Percentiles rank a stretch among this genome's conserved stretches.
These are phyloP conservation scores for Neonectria ditissima DNA, from an alignment of 2,329 filamentous ascomycete genomes.

Conservation along the genomic window DNA sequence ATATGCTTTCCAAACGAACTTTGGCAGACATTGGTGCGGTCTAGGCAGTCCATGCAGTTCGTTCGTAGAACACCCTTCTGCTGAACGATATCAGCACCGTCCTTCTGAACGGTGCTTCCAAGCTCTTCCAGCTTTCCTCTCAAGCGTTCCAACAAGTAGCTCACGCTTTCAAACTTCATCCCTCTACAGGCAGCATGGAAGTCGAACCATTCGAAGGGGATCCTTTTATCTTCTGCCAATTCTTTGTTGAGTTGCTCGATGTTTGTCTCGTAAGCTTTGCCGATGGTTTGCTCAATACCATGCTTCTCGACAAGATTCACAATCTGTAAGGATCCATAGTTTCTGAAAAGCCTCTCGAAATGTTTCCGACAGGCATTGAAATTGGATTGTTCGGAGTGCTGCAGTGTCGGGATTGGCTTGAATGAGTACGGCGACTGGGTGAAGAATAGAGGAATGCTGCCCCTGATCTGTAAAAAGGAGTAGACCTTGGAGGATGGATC, in stretches of 20 bases:
- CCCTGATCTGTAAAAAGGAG: slow-evolving; percentile 88
- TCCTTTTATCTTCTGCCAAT: slow-evolving; percentile 56
- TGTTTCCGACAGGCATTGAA: slow-evolving; percentile 82
- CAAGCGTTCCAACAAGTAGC: slow-evolving; percentile 78
- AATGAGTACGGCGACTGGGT: slow-evolving; percentile 94
- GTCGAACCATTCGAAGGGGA: slow-evolving; percentile 92
- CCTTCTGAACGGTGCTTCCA: slow-evolving; percentile 74
- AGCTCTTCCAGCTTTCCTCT: slow-evolving; percentile 74
- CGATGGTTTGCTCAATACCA: slow-evolving; percentile 83
- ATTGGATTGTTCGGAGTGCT: slow-evolving; percentile 85
- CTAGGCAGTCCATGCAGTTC: slow-evolving; percentile 98
- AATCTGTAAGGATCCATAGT: slow-evolving; percentile 82
- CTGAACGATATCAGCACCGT: slow-evolving; percentile 55
- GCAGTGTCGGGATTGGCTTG: slow-evolving; percentile 85
- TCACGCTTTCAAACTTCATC: slow-evolving; percentile 98
- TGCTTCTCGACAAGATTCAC: slow-evolving; percentile 92
- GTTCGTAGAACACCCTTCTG: slow-evolving; percentile 88
- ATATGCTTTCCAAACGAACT: slow-evolving; percentile 88
- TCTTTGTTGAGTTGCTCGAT: slow-evolving; percentile 75
- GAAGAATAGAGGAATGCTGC: slow-evolving; percentile 95
- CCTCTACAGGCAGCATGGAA: slow-evolving; percentile 93
- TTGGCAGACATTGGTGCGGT: slow-evolving; percentile 95
- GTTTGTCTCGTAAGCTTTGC: slow-evolving; percentile 79
- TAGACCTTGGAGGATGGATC: slow-evolving; percentile 71
- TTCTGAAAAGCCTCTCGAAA: slow-evolving; percentile 74